phyloP scores from a whole-genome alignment of 108 stramenopile species.

The Fistulifera pelliculosa region DNA sequence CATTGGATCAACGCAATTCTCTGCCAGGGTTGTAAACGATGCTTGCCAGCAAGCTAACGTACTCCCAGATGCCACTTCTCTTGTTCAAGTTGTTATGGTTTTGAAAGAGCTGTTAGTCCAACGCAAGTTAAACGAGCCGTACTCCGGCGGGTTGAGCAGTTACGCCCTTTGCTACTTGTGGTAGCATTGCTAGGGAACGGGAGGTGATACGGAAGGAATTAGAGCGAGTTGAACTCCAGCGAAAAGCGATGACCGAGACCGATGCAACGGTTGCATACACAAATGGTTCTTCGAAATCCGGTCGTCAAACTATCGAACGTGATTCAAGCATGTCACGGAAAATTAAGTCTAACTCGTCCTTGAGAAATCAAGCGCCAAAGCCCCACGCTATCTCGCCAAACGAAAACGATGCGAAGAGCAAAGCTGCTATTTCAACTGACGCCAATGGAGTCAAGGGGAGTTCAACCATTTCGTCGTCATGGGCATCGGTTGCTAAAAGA shows the following conservation, averaged over 20 bases:
- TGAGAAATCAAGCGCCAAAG: background rate
- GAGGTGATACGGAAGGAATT: slow-evolving; percentile 63
- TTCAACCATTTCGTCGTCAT: slow-evolving; percentile 5
- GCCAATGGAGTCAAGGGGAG: too few relatives aligned
- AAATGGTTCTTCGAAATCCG: background rate
- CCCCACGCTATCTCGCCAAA: too few relatives aligned
- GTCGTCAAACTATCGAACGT: background rate
- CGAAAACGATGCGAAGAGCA: too few relatives aligned
- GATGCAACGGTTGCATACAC: slow-evolving; percentile 15
- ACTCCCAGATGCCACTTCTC: slow-evolving; percentile 51
- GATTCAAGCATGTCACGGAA: background rate
- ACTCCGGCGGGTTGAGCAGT: slow-evolving; percentile 90
- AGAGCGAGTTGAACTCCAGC: slow-evolving; percentile 55
- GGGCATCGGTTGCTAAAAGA: slow-evolving; percentile 21
- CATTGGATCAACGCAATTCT: slow-evolving; percentile 81
- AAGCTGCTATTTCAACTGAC: too few relatives aligned
- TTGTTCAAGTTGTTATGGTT: slow-evolving; percentile 78
- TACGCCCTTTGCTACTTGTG: slow-evolving; percentile 89
- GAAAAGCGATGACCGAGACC: slow-evolving; percentile 38
- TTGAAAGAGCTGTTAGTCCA: slow-evolving; percentile 86
- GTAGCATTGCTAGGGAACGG: slow-evolving; percentile 74
- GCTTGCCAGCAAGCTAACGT: slow-evolving; percentile 54
- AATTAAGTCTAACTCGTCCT: background rate
- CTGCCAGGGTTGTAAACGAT: slow-evolving; percentile 63
- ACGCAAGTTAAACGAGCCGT: slow-evolving; percentile 88